phyloP scores from a whole-genome alignment of 2,329 filamentous ascomycete species.

The Lomentospora prolificans region DNA sequence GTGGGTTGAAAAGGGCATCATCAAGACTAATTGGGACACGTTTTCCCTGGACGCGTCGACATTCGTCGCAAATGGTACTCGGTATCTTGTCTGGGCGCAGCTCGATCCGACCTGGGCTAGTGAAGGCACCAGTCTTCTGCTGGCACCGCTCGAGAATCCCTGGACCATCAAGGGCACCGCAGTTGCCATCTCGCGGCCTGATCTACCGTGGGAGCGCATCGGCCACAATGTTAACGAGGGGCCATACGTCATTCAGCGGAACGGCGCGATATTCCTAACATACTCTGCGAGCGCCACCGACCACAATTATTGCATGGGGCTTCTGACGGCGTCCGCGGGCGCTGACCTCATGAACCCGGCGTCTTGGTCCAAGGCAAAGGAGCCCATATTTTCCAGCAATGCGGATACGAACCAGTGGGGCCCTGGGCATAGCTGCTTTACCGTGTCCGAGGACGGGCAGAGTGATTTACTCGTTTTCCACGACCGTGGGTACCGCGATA shows the following conservation, averaged over 20 bases:
- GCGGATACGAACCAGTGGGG: slow-evolving; percentile 18
- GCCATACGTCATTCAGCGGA: slow-evolving; percentile 13
- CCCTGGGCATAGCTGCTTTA: slow-evolving; percentile 20
- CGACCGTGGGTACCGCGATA: slow-evolving; percentile 17
- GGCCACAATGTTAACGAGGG: slow-evolving; percentile 15
- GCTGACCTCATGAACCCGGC: slow-evolving; percentile 16
- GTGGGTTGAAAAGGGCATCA: slow-evolving; percentile 19
- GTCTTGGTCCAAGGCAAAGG: slow-evolving; percentile 17
- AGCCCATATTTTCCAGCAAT: slow-evolving; percentile 19
- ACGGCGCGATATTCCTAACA: slow-evolving; percentile 13
- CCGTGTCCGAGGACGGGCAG: slow-evolving; percentile 19
- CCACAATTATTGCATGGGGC: slow-evolving; percentile 19
- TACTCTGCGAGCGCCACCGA: slow-evolving; percentile 16
- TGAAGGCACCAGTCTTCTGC: slow-evolving; percentile 15
- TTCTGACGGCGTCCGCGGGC: slow-evolving; percentile 14
- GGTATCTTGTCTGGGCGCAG: slow-evolving; percentile 22
- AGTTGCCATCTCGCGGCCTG: slow-evolving; percentile 13
- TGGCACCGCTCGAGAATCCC: slow-evolving; percentile 18
- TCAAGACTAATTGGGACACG: slow-evolving; percentile 20
- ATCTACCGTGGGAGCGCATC: slow-evolving; percentile 14
- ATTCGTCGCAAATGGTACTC: slow-evolving; percentile 18
- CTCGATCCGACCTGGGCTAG: slow-evolving; percentile 18
- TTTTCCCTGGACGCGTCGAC: slow-evolving; percentile 20
- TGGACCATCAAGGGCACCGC: slow-evolving; percentile 16
- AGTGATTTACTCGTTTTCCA: slow-evolving; percentile 20